Evolutionary conservation across 306 rosid genomes (phyloP), one percentile per base, ranked within the genome.

Genomic region (Gastrolobium villosum): DNA sequence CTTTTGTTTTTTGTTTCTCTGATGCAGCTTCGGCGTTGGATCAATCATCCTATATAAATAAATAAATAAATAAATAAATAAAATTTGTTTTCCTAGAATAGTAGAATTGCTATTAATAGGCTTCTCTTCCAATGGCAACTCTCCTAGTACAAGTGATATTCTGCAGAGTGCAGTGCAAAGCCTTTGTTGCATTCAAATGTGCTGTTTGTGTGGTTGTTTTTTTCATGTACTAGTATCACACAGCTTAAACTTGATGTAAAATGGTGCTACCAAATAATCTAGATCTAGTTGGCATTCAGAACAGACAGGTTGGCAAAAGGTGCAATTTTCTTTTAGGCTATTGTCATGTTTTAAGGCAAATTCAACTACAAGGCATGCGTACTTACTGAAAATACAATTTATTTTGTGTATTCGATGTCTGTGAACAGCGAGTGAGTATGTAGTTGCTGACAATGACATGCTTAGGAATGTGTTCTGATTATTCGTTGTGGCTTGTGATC

Each of bases 391-490:
- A 69, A 39, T 75, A 69, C 73, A 69, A 11, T 6, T 44, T 35
- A 7, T 53, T 64, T 73, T 31, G 74, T 54, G 44, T 76, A 13
- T 43, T 48, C 20, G 13, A 40, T 72, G 40, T 15, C 52, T 63
- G 63, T 39, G 57, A 73, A 37, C 56, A 39, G 69, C 1, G 3
- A 43, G 36, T 39, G 43, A 43, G 28, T 65, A 49, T 73, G 70
- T 65, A 73, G 79, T 53, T 53, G 60, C 74, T 72, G 66, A 43
- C 74, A 46, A 4, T 66, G 57, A 44, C 53, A 35, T 82, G 74
- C 67, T 76, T 63, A 53, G 60, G 36, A 60, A 26, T 69, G 69
- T 32, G 9, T 44, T 76, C 53, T 52, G 52, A 26, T 70, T 62
- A 43, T 70, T 45, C 20, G 61, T 48, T 48, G 64, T 46, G 37